phyloP scores from a whole-genome alignment of 306 rosid species.

The Bauhinia variegata region DNA sequence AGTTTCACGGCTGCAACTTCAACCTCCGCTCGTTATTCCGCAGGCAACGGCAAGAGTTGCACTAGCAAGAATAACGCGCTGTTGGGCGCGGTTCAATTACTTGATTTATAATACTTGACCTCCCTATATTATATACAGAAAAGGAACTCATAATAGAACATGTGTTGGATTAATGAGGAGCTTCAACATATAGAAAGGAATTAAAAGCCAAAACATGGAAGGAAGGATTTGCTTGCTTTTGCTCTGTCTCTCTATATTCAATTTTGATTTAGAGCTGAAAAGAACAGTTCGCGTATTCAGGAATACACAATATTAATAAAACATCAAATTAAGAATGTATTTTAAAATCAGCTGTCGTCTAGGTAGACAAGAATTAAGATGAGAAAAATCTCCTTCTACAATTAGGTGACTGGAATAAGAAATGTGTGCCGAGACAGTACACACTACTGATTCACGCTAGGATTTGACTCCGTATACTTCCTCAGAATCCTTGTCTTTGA shows the following conservation, averaged over 20 bases:
- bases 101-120: too few relatives aligned
- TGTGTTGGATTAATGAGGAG: slow-evolving; percentile 1
- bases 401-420: slow-evolving; percentile 37
- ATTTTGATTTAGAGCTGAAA: slow-evolving; percentile 53
- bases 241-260: slow-evolving; percentile 45
- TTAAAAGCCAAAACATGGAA: slow-evolving; percentile 25
- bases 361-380: slow-evolving; percentile 43
- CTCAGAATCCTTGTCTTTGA: slow-evolving; percentile 44
- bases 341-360: slow-evolving; percentile 29
- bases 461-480: slow-evolving; percentile 43
- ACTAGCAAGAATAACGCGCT: too few relatives aligned
- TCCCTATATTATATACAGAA: too few relatives aligned
- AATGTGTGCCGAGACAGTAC: slow-evolving; percentile 19
- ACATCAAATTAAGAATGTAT: slow-evolving; percentile 44
- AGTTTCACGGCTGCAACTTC: too few relatives aligned
- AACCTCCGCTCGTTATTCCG: too few relatives aligned
- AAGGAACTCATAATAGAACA: background rate
- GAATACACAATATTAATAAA: slow-evolving; percentile 44
- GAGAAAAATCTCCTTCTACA: slow-evolving; percentile 38
- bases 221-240: slow-evolving; percentile 40
- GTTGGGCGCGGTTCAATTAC: too few relatives aligned
- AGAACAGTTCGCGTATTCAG: slow-evolving; percentile 40
- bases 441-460: slow-evolving; percentile 39
- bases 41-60: too few relatives aligned
- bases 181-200: slow-evolving; percentile 18